A percentile compares a stretch with the other conserved stretches of the same genome.
These are phyloP conservation scores for Nannizzia gypsea DNA, from an alignment of 2,329 filamentous ascomycete species.

Conservation along the genomic window DNA sequence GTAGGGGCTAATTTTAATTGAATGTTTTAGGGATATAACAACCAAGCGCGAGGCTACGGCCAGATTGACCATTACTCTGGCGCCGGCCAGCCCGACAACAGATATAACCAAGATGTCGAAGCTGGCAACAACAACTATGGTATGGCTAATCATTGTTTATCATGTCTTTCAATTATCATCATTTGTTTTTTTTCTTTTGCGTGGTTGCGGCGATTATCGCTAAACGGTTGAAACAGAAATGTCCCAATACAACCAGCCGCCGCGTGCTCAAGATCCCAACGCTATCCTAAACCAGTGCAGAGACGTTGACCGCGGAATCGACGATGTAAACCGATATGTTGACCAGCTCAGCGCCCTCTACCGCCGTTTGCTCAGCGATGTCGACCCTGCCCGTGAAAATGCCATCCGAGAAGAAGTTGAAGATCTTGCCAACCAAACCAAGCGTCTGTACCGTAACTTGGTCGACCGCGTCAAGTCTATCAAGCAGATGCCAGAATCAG, in stretches of 20 bases:
- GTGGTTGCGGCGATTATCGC: background rate
- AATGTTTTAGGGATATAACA: constrained; percentile 14
- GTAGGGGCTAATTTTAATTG: background rate
- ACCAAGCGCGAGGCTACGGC: constrained; percentile 34
- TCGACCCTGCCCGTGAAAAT: constrained; percentile 57
- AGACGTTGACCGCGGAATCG: constrained; percentile 65
- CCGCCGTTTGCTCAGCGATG: constrained; percentile 59
- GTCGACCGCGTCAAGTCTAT: constrained; percentile 67
- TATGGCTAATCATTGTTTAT: constrained; percentile 14
- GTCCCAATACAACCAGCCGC: constrained; percentile 26
- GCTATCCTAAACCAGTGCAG: constrained; percentile 74
- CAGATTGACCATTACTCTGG: constrained; percentile 45
- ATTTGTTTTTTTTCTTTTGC: background rate
- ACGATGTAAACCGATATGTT: constrained; percentile 60
- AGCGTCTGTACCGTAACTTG: constrained; percentile 68
- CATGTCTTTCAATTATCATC: too few species aligned
- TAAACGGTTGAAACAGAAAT: constrained; percentile 30
- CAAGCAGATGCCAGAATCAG: constrained; percentile 69
- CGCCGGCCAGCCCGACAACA: constrained; percentile 24
- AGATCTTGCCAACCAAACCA: constrained; percentile 62
- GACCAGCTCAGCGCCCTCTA: constrained; percentile 61
- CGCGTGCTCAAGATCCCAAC: constrained; percentile 48
- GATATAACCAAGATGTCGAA: constrained; percentile 23
- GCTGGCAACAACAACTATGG: constrained; percentile 21
- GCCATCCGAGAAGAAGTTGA: constrained; percentile 60